Base-by-base conservation (phyloP, 345 rosid genomes). In the Populus davidiana region DNA sequence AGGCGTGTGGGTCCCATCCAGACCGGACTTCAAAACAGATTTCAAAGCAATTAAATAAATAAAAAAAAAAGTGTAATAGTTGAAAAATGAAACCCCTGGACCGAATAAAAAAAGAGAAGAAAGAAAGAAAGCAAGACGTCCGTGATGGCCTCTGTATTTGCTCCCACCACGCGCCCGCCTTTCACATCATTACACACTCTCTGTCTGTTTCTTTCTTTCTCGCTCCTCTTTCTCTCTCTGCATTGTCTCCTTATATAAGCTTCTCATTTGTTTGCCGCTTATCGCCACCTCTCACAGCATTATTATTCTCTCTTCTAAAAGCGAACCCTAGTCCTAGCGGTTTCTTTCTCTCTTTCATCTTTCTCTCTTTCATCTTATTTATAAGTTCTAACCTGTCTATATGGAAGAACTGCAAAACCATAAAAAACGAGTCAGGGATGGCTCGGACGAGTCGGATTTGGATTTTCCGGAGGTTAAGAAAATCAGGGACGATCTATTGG, bases 341-440 rank as follows among this genome's bases (percentile, higher is more conserved):
- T 18, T 1, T 8, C 52, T 0, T 0, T 21, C 1, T 8, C 29
- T 6, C 4, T 2, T 0, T 0, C 13, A 0, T 11, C 21, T n/a
- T 0, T 21, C 1, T 8, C 29, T 6, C 4, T 2, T 0, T 0
- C 13, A 0, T 11, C 21, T n/a, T 27, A 27, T 27, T 23, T 38
- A 8, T 2, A n/a, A 39, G 2, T 39, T 49, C 4, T 8, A 6
- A 5, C 0, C 5, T 4, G 18, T 70, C 8, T 2, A 20, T 3
- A 90, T 90, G 93, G 90, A 80, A 17, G 88, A 73, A 36, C 75
- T 68, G 43, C 31, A 44, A 12, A 54, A 64, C 73, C 73, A 47
- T 43, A 76, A 67, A 77, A 93, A 89, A 70, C 88, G 96, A 75
- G 81, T 25, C 71, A 85, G 94, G 66, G 88, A 78, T 71, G 89